Evolutionary conservation across 176 grass and related monocot genomes (phyloP).

Genomic region (Juncus effusus): DNA sequence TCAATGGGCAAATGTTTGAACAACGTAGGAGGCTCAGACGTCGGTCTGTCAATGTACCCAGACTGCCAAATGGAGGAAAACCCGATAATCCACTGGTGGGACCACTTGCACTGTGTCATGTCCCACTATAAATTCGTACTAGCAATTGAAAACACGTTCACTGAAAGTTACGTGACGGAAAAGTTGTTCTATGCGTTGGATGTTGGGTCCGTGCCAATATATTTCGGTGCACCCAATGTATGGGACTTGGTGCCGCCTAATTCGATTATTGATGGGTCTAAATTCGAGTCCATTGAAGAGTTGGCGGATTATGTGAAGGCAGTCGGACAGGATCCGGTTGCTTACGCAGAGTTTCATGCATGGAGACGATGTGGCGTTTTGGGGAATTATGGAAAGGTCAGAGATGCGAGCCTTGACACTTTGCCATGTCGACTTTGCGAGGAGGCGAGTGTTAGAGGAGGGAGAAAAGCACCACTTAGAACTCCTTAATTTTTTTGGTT

Average conservation of each 20-base stretch:
- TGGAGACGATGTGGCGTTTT: conserved; percentile 42
- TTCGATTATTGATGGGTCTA: conserved; percentile 42
- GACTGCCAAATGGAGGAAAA: conserved; percentile 33
- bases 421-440: conserved; percentile 40
- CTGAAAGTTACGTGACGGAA: conserved; percentile 53
- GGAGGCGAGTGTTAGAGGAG: conserved; percentile 33
- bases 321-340: conserved; percentile 37
- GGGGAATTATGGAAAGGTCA: conserved; percentile 42
- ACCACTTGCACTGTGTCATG: conserved; percentile 60
- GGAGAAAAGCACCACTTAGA: conserved; percentile 25
- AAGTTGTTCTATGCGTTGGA: conserved; percentile 60
- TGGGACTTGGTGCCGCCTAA: conserved; percentile 45
- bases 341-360: conserved; percentile 43
- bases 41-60: conserved; percentile 39
- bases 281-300: conserved; percentile 31
- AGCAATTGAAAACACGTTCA: conserved; percentile 54
- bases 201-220: conserved; percentile 39
- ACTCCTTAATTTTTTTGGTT: background rate
- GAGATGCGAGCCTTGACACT: conserved; percentile 28
- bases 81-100: conserved; percentile 41
- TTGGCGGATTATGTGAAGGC: conserved; percentile 35
- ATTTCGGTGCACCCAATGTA: conserved; percentile 40
- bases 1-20: conserved; percentile 51
- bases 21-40: conserved; percentile 43
- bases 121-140: conserved; percentile 63